phyloP scores from a whole-genome alignment of 129 eudicot species.

The Centaurea solstitialis region DNA sequence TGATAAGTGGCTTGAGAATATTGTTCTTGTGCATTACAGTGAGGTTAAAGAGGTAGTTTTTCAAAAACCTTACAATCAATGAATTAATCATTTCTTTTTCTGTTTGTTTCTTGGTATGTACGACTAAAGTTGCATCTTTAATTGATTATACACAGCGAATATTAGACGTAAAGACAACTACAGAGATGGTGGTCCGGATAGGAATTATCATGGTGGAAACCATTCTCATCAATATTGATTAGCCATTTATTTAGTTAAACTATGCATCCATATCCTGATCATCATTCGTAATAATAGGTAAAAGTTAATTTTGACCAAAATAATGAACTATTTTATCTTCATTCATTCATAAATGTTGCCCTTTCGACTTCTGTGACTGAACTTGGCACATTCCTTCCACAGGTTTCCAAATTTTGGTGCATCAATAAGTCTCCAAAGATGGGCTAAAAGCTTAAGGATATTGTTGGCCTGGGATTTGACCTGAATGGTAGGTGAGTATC shows the following conservation, averaged over 20 bases:
- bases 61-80: not conserved
- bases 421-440: too few species aligned
- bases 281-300: not conserved
- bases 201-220: slow-evolving; percentile 84
- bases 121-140: not conserved
- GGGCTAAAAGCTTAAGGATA: too few species aligned
- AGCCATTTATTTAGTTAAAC: slow-evolving; percentile 51
- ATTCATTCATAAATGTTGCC: slow-evolving; percentile 3
- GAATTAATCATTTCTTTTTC: not conserved
- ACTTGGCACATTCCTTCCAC: too few species aligned
- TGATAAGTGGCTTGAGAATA: slow-evolving; percentile 34
- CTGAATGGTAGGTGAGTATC: not conserved
- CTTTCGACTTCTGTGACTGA: not conserved
- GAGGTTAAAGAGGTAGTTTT: slow-evolving; percentile 36
- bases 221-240: slow-evolving; percentile 91
- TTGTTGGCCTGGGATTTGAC: too few species aligned
- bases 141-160: slow-evolving; percentile 22
- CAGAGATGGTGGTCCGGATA: slow-evolving; percentile 90
- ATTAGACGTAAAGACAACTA: slow-evolving; percentile 75
- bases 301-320: not conserved
- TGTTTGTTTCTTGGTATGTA: not conserved
- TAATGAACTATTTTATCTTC: not conserved
- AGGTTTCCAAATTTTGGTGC: too few species aligned
- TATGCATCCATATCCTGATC: not conserved
- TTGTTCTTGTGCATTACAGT: slow-evolving; percentile 45